Percentiles rank a stretch among this genome's conserved stretches.
Evolutionary conservation across 345 rosid genomes (phyloP).

Genomic region (rapeseed (Brassica napus)): Da-Ae NC_063444.1:50054501-50055000

Average conservation of each 20-base stretch:
- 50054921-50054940: constrained; percentile 45
- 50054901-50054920: constrained; percentile 41
- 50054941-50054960: constrained; percentile 44
- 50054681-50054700: not conserved
- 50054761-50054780: not conserved
- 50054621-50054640: not conserved
- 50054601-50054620: not conserved
- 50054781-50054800: not conserved
- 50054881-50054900: constrained; percentile 33
- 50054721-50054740: not conserved
- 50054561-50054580: not conserved
- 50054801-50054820: not conserved
- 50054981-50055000: not conserved
- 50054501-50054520: not conserved
- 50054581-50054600: too few species aligned
- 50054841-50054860: constrained; percentile 5
- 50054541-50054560: not conserved
- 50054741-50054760: not conserved
- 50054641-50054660: not conserved
- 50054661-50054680: not conserved
- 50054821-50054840: constrained; percentile 16
- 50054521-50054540: not conserved
- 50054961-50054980: constrained; percentile 29
- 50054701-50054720: not conserved
- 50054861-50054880: constrained; percentile 43